Conservation (phyloP, 2,329 filamentous ascomycete genomes). For the Aspergillus calidoustus region DNA sequence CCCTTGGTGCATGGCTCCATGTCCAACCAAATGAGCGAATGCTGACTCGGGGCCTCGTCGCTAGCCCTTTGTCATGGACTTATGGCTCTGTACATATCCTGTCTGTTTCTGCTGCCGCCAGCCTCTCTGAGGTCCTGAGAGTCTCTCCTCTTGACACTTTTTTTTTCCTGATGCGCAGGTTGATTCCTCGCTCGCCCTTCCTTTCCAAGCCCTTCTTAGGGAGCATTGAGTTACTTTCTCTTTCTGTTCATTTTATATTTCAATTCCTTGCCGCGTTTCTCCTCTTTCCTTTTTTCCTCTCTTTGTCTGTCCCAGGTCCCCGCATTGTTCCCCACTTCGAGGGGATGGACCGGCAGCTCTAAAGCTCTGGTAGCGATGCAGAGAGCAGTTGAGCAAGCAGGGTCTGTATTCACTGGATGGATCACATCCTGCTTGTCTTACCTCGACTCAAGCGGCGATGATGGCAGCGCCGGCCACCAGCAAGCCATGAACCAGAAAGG, state of each 20-base stretch:
- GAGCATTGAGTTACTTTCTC: background rate
- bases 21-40: background rate
- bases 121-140: slow-evolving; percentile 1
- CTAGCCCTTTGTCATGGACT: slow-evolving; percentile 2
- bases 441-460: slow-evolving; percentile 28
- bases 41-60: slow-evolving; percentile 4
- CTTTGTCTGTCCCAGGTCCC: slow-evolving; percentile 16
- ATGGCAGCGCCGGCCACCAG: slow-evolving; percentile 30
- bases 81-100: background rate
- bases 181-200: slow-evolving; percentile 17
- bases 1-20: background rate
- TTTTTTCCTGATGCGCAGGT: slow-evolving; percentile 12
- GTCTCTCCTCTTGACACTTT: slow-evolving; percentile 1
- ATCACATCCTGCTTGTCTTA: slow-evolving; percentile 46
- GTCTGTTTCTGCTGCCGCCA: slow-evolving; percentile 16
- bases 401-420: slow-evolving; percentile 46
- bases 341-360: slow-evolving; percentile 34
- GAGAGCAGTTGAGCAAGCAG: slow-evolving; percentile 44
- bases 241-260: background rate
- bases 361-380: slow-evolving; percentile 42
- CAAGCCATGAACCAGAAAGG: slow-evolving; percentile 29
- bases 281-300: slow-evolving; percentile 10
- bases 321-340: slow-evolving; percentile 22
- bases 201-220: slow-evolving; percentile 8
- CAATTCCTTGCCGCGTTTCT: slow-evolving; percentile 6